Evolutionary conservation across 805 yeast genomes (phyloP).

Genomic region (Candida multigemmis): DNA sequence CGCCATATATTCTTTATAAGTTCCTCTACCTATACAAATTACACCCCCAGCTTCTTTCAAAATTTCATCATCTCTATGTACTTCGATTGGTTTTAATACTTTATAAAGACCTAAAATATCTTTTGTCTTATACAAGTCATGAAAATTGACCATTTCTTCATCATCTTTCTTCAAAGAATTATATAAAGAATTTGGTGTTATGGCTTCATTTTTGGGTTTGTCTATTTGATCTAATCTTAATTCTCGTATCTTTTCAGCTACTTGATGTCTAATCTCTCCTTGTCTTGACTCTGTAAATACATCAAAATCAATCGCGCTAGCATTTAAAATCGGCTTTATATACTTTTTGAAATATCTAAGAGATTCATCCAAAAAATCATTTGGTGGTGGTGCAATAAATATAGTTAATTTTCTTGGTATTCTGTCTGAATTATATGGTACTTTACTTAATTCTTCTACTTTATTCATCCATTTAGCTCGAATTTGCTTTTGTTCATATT

Average conservation of each 20-base stretch:
- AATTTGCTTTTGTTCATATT: slow-evolving; percentile 57
- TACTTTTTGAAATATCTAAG: slow-evolving; percentile 66
- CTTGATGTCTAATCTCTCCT: slow-evolving; percentile 76
- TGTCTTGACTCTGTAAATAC: slow-evolving; percentile 71
- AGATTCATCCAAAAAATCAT: slow-evolving; percentile 73
- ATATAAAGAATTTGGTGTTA: slow-evolving; percentile 5
- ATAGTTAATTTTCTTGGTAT: slow-evolving; percentile 71
- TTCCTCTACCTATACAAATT: slow-evolving; percentile 90
- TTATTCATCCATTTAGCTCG: slow-evolving; percentile 55
- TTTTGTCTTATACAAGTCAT: slow-evolving; percentile 28
- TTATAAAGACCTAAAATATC: slow-evolving; percentile 54
- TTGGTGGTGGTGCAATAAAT: slow-evolving; percentile 95
- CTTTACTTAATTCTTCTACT: slow-evolving; percentile 47
- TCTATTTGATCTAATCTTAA: slow-evolving; percentile 37
- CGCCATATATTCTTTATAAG: slow-evolving; percentile 81
- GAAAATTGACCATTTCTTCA: slow-evolving; percentile 8
- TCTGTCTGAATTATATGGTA: slow-evolving; percentile 33
- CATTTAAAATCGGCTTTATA: slow-evolving; percentile 76
- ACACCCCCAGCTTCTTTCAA: slow-evolving; percentile 66
- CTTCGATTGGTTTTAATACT: slow-evolving; percentile 15
- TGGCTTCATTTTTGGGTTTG: slow-evolving; percentile 3
- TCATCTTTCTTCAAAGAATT: slow-evolving; percentile 19
- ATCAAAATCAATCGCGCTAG: slow-evolving; percentile 81
- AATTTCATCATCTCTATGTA: slow-evolving; percentile 38
- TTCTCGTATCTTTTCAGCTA: slow-evolving; percentile 75